Conservation (phyloP, 352 stramenopile genomes). For the Globisporangium lucens region DNA sequence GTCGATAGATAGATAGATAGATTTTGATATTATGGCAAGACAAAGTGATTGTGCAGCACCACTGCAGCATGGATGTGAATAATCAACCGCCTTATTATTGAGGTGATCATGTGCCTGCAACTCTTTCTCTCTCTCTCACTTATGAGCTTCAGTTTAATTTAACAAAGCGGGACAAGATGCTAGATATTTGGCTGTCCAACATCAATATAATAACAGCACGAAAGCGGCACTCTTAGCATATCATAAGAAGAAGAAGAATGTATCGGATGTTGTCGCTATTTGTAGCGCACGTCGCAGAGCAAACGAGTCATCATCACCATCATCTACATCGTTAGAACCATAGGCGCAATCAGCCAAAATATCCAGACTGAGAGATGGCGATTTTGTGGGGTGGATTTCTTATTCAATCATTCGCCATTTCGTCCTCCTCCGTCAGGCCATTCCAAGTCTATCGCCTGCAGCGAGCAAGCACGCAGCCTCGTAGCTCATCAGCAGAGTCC, state of each 20-base stretch:
- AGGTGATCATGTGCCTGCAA: neutral
- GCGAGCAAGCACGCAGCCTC: neutral
- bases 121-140: no score
- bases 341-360: neutral
- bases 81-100: neutral
- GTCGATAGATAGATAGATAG: neutral
- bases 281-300: neutral
- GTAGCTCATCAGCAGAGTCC: neutral
- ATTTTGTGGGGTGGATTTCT: neutral
- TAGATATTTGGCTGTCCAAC: neutral
- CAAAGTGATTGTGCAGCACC: neutral
- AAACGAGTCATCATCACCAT: neutral
- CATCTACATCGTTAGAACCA: neutral
- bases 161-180: neutral
- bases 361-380: neutral
- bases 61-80: neutral
- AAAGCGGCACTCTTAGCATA: neutral
- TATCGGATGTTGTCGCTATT: neutral
- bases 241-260: neutral
- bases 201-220: no score
- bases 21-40: neutral
- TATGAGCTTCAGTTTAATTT: no score
- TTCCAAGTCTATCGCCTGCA: neutral
- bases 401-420: constrained; percentile 1
- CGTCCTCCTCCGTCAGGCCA: neutral